Percentiles rank a stretch among this genome's conserved stretches.
Conservation (phyloP, 768 basidiomycete genomes). For the Suillus fuscotomentosus region DNA sequence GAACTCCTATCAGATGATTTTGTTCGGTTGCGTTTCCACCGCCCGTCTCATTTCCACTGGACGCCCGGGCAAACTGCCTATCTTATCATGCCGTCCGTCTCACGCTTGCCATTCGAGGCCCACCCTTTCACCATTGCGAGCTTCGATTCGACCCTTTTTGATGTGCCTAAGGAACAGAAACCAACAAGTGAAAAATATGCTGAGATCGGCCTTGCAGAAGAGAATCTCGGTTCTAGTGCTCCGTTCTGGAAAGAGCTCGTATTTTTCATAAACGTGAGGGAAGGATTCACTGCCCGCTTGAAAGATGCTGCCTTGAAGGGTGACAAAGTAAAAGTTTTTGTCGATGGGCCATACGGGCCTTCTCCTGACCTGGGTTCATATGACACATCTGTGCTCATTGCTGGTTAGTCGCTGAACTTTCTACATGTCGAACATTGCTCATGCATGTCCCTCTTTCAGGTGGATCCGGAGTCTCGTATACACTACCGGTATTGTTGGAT, state of each 20-base stretch:
- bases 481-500: constrained; percentile 38
- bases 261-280: constrained; percentile 54
- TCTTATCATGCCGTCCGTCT: constrained; percentile 46
- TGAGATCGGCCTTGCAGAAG: background rate
- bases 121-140: constrained; percentile 60
- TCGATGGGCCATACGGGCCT: constrained; percentile 57
- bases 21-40: constrained; percentile 41
- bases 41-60: constrained; percentile 47
- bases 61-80: constrained; percentile 50
- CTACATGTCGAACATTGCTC: background rate
- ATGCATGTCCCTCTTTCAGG: constrained; percentile 19
- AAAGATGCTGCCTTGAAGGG: constrained; percentile 27
- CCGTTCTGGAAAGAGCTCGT: constrained; percentile 37
- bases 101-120: constrained; percentile 41
- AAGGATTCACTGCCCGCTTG: constrained; percentile 54
- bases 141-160: constrained; percentile 18
- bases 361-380: constrained; percentile 38
- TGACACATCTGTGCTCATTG: constrained; percentile 44
- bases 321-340: constrained; percentile 38
- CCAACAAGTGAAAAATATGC: constrained; percentile 8
- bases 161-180: background rate
- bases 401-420: constrained; percentile 29
- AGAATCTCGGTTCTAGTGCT: constrained; percentile 1
- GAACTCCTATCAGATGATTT: constrained; percentile 42
- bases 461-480: constrained; percentile 46